Percentiles rank a stretch among this genome's conserved stretches.
Evolutionary conservation across 345 rosid species (phyloP).

Genomic region (Moringa oleifera): DNA sequence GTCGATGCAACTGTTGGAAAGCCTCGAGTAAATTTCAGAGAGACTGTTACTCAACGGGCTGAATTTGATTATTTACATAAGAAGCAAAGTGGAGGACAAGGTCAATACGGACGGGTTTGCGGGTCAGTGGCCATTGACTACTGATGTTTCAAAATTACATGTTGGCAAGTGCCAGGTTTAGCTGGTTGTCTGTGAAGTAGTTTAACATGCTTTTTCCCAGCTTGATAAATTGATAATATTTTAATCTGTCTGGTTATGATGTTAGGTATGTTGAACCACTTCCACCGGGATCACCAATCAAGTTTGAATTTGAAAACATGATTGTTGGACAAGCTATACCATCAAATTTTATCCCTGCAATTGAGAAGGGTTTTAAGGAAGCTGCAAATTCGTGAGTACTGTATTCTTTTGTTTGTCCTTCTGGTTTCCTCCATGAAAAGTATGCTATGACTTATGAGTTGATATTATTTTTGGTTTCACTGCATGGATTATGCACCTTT

Average conservation of each 20-base stretch:
- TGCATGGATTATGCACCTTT: neutral
- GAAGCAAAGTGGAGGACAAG: constrained; percentile 98
- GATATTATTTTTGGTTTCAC: neutral
- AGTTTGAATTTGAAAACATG: constrained; percentile 93
- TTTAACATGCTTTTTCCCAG: neutral
- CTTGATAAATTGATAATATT: neutral
- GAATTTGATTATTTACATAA: constrained; percentile 96
- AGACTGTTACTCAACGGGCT: constrained; percentile 83
- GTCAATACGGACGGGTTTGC: constrained; percentile 88
- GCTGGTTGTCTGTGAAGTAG: neutral
- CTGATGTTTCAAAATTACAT: neutral
- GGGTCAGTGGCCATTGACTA: constrained; percentile 49
- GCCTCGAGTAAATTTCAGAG: constrained; percentile 97
- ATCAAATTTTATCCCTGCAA: constrained; percentile 87
- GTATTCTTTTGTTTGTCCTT: neutral
- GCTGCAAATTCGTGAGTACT: constrained; percentile 92
- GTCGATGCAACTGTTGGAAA: constrained; percentile 98
- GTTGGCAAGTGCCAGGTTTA: neutral
- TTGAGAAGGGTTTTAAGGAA: constrained; percentile 97
- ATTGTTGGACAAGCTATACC: constrained; percentile 96
- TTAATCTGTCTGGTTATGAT: constrained; percentile 11
- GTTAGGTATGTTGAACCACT: constrained; percentile 83
- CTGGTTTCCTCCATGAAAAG: neutral
- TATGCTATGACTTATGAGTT: neutral
- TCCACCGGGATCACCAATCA: constrained; percentile 49